Evolutionary conservation across 768 basidiomycete species (phyloP), one percentile per base, ranked within the genome.

Genomic region (Collybiopsis confluens): DNA sequence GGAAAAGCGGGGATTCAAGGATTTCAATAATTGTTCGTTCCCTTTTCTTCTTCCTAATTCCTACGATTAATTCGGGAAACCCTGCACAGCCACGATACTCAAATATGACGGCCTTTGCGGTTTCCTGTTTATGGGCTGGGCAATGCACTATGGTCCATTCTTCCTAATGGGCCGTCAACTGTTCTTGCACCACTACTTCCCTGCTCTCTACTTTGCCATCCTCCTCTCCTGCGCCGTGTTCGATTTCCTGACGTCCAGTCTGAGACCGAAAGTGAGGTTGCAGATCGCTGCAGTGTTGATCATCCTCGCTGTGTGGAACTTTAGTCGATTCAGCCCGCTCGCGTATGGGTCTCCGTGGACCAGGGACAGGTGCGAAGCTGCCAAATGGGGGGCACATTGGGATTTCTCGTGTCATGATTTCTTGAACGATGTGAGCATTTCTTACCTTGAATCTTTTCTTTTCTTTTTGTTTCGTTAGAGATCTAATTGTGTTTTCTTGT

Each of bases 121-220:
- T 0, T 97, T 98, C 82, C 81, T 98, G 54, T 88, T 92, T 74
- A 68, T 92, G 28, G 94, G 92, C 44, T 99, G 96, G 92, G 74
- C 75, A 23, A 65, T 99, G 30, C 97, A 98, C 73, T 98, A 97
- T 71, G 78, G 91, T 65, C 97, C 97, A 13, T 99, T 99, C 82
- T 98, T 85, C 82, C 75, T 98, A 59, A 98, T 98, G 96, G 74
- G 80, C 40, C 92, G 97, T 20, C 97, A 99, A 64, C 85, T 98
- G 43, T 99, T 99, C 81, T 71, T 99, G 21, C 96, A 98, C 65
- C 97, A 98, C 72, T 98, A 98, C 68, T 88, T 98, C 72, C 97
- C 96, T 0, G 93, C 95, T 0, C 75, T 99, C n/a, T 96, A 93
- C 65, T 95, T 90, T 60, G 85, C 88, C n/a, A 83, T 92, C 59